These are phyloP conservation scores for Ceratocystis cacaofunesta DNA, from an alignment of 2,329 filamentous ascomycete species.

Conservation along the genomic window DNA sequence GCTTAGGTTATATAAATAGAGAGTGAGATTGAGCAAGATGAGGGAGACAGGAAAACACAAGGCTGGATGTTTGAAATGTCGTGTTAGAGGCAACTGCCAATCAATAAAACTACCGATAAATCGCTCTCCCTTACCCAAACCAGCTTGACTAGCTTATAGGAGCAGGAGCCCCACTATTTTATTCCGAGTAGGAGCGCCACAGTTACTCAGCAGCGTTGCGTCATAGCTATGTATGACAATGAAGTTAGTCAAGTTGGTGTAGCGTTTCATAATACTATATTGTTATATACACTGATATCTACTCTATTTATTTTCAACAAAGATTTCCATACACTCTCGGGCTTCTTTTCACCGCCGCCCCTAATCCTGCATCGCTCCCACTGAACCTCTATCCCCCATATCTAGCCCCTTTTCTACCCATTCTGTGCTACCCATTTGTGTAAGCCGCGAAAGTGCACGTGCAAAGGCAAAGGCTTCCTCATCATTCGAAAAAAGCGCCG, in stretches of 20 bases:
- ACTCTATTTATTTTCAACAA: background rate
- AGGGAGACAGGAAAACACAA: slow-evolving; percentile 10
- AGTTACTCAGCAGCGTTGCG: background rate
- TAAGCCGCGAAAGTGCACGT: slow-evolving; percentile 66
- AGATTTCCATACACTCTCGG: background rate
- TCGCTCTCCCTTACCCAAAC: background rate
- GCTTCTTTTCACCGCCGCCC: background rate
- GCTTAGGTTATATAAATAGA: background rate
- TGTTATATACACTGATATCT: too few species aligned
- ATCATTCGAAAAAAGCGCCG: slow-evolving; percentile 78
- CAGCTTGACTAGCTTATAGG: too few species aligned
- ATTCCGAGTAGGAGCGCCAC: background rate
- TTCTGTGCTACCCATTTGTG: slow-evolving; percentile 84
- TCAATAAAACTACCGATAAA: background rate
- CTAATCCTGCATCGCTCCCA: slow-evolving; percentile 50
- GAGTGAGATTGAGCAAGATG: background rate
- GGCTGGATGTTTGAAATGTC: slow-evolving; percentile 4
- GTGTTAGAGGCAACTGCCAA: background rate
- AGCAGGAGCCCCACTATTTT: too few species aligned
- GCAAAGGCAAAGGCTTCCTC: slow-evolving; percentile 96
- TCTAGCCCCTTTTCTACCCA: slow-evolving; percentile 80
- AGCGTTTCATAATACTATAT: too few species aligned
- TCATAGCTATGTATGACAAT: background rate
- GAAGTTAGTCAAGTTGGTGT: too few species aligned
- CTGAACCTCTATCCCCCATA: slow-evolving; percentile 48